phyloP scores from a whole-genome alignment of 345 rosid genomes.

The Noccaea bulbosa region DNA sequence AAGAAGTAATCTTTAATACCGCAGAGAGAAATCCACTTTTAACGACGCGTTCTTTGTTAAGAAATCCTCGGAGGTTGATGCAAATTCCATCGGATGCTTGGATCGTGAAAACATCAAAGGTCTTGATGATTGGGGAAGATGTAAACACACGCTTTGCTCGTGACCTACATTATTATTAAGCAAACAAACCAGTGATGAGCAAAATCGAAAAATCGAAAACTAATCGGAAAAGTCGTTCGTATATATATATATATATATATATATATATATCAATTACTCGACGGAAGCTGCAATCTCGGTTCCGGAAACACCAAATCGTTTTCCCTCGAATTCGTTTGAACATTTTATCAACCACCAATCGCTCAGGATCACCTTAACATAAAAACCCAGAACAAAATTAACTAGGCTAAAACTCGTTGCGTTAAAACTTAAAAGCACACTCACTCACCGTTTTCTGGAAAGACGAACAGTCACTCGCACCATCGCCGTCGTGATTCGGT shows the following conservation, averaged over 20 bases:
- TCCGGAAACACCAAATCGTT: slow-evolving; percentile 78
- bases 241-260: neutral
- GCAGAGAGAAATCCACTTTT: slow-evolving; percentile 64
- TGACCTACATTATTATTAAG: slow-evolving; percentile 34
- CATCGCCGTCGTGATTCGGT: neutral
- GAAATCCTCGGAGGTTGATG: slow-evolving; percentile 59
- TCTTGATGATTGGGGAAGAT: slow-evolving; percentile 73
- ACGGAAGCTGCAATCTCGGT: slow-evolving; percentile 38
- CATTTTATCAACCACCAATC: slow-evolving; percentile 84
- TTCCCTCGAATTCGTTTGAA: slow-evolving; percentile 52
- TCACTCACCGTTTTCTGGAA: slow-evolving; percentile 39
- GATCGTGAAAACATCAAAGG: slow-evolving; percentile 62
- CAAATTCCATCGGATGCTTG: slow-evolving; percentile 68
- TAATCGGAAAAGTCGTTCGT: neutral
- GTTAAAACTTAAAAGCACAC: neutral
- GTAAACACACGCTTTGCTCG: slow-evolving; percentile 61
- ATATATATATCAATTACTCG: slow-evolving; percentile 48
- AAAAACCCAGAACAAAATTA: slow-evolving; percentile 4
- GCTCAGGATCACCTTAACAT: slow-evolving; percentile 55
- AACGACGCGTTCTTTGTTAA: slow-evolving; percentile 52
- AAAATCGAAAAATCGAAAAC: neutral
- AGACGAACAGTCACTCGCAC: neutral
- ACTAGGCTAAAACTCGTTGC: neutral
- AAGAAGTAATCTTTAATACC: slow-evolving; percentile 55
- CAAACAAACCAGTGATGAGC: too few relatives aligned